Percentiles rank a stretch among this genome's conserved stretches.
These are phyloP conservation scores for Hemileccinum impolitum DNA, from an alignment of 768 basidiomycete genomes.

Conservation along the genomic window DNA sequence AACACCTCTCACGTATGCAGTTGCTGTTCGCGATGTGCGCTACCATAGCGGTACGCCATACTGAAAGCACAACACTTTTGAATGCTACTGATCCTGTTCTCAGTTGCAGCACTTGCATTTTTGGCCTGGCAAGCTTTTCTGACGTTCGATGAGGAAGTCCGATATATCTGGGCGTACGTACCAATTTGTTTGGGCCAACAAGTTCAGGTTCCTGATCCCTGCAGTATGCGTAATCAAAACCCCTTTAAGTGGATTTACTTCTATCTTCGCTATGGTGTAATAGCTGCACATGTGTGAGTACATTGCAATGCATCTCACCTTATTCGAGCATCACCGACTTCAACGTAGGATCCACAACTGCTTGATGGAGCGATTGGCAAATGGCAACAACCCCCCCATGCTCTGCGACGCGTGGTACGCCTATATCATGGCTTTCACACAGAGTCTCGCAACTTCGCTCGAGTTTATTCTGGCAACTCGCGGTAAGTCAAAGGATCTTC, in stretches of 20 bases:
- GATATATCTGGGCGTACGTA: conserved; percentile 24
- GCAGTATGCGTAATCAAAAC: conserved; percentile 23
- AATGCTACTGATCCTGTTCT: neutral
- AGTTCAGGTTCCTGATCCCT: neutral
- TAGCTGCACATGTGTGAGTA: conserved; percentile 22
- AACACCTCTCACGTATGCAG: neutral
- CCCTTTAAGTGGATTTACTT: conserved; percentile 26
- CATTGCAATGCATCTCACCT: neutral
- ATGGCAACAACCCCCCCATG: conserved; percentile 8
- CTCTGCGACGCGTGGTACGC: conserved; percentile 11
- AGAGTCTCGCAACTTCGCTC: conserved; percentile 10
- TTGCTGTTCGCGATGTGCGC: conserved; percentile 5
- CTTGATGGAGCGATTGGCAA: conserved; percentile 3
- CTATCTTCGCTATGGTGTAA: conserved; percentile 4
- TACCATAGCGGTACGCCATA: conserved; percentile 11
- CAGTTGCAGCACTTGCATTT: conserved; percentile 14
- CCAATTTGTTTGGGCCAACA: too few species aligned
- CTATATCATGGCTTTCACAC: conserved; percentile 3
- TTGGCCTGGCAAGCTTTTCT: conserved; percentile 12
- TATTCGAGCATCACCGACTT: neutral
- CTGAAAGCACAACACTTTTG: neutral
- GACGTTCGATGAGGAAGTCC: conserved; percentile 18
- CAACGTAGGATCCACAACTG: conserved; percentile 14
- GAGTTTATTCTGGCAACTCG: conserved; percentile 18
- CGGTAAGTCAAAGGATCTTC: conserved; percentile 2